Evolutionary conservation across 495 filamentous ascomycete genomes (phyloP), one percentile per base, ranked within the genome.

Genomic region (Hypoxylon intermedium): DNA sequence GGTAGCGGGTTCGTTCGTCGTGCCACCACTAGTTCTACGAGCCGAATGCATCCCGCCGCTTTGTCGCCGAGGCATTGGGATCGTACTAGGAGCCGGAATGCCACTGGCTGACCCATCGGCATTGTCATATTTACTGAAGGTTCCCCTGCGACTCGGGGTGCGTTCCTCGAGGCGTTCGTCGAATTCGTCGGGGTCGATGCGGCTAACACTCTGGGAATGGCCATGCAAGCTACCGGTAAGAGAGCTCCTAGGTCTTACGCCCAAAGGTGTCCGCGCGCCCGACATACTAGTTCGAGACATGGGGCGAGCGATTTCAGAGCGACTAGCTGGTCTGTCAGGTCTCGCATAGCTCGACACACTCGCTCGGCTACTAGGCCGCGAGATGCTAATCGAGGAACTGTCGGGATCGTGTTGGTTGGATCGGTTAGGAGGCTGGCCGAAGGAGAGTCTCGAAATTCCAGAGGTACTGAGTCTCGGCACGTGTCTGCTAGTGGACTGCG

Each of bases 221-320:
- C 76, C 75, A 53, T 84, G 81, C 3, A 79, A 70, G 61, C 81
- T 84, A 13, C 82, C 83, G 42, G 82, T 79, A 45, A 86, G 67
- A 36, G 80, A 83, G 37, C 82, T 85, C 43, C 84, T 74, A 7
- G 87, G 85, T 20, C 85, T 75, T 24, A 69, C 4, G 33, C 79
- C 79, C 18, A 87, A 65, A 6, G 89, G 86, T 2, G 90, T 92
- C 28, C 88, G 83, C 11, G 85, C 73, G 2, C 87, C 82, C 5
- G 77, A 77, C 24, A 88, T 47, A 41, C 77, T 79, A 3, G 77
- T 63, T 7, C 79, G 82, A 66, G 88, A 91, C 67, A 85, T 82
- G 41, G 90, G 85, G 55, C 89, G 90, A 16, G 72, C 70, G n/a
- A 74, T 75, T 16, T 82, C 82, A 11, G 71, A 72, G 40, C 81